phyloP scores from a whole-genome alignment of 371 early-diverging fungal genomes.

The Mortierella sp. region DNA sequence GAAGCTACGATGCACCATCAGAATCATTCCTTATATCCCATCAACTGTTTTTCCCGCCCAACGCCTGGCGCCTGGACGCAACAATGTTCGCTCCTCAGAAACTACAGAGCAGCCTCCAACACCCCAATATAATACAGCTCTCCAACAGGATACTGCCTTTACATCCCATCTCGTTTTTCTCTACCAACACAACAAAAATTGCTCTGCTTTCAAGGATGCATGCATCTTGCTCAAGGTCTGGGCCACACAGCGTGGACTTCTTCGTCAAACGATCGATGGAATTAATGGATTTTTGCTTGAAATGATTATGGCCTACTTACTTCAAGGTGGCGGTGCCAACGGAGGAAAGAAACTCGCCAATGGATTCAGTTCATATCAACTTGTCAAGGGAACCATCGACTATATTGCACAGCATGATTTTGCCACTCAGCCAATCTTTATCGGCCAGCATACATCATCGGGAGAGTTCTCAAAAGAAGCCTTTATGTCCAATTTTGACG shows the following conservation, averaged over 20 bases:
- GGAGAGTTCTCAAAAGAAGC: slow-evolving; percentile 68
- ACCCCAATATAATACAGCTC: slow-evolving; percentile 91
- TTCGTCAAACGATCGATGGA: slow-evolving; percentile 55
- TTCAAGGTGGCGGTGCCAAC: slow-evolving; percentile 74
- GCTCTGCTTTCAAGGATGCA: slow-evolving; percentile 84
- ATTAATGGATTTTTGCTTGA: slow-evolving; percentile 85
- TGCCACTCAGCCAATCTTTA: slow-evolving; percentile 73
- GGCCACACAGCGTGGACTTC: slow-evolving; percentile 82
- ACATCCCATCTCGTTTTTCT: slow-evolving; percentile 84
- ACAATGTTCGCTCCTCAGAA: slow-evolving; percentile 76
- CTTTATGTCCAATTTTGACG: slow-evolving; percentile 76
- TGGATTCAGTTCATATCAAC: slow-evolving; percentile 87
- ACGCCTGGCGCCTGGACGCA: slow-evolving; percentile 85
- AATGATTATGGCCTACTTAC: slow-evolving; percentile 89
- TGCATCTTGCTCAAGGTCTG: slow-evolving; percentile 86
- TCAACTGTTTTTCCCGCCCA: slow-evolving; percentile 71
- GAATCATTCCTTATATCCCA: slow-evolving; percentile 83
- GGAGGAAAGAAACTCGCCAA: slow-evolving; percentile 74
- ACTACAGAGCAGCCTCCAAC: slow-evolving; percentile 70
- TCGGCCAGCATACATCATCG: slow-evolving; percentile 62
- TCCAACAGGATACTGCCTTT: slow-evolving; percentile 82
- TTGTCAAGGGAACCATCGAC: slow-evolving; percentile 88
- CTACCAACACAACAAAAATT: slow-evolving; percentile 77
- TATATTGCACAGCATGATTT: slow-evolving; percentile 88
- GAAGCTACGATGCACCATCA: slow-evolving; percentile 74